Evolutionary conservation across 2,329 filamentous ascomycete genomes (phyloP), one percentile per base, ranked within the genome.

Genomic region (Neonectria hederae): DNA sequence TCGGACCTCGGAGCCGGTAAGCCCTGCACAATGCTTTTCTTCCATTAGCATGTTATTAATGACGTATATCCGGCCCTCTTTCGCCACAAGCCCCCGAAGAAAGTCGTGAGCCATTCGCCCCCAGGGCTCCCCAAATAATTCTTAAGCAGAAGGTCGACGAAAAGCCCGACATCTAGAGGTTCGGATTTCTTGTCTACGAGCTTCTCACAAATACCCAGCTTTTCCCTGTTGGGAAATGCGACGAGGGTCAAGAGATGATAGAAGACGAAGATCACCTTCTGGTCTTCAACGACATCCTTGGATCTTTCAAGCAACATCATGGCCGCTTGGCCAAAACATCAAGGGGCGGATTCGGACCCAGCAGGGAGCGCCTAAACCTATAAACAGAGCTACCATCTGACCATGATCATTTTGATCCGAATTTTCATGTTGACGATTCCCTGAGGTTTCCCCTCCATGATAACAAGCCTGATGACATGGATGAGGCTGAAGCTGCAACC

Each of bases 161-260:
- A 5, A 61, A 55, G 9, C 49, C 63, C 3, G 59, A 68, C 5
- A 56, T 66, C 1, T 69, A 62, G 66, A 69, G 65, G 32, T 68
- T 69, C 14, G 65, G 65, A 0, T 69, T 65, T 9, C 65, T 69
- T 17, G 19, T 68, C 1, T 68, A 53, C 17, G 66, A 68, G 17
- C 49, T 68, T 1, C 17, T 58, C 2, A 66, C 59, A 0, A 66
- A 63, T 3, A 30, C 65, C 0, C 62, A 48, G 7, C 62, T 69
- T 2, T 63, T 69, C n/a, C 53, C 48, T 5, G 38, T 45, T 54
- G 53, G 9, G 0, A 35, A 21, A 21, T 40, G 21, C 49, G 11
- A 30, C 28, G 5, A 14, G 24, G 56, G 17, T 30, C 6, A 19
- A 35, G 11, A 19, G 8, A 46, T 26, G 3, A 13, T 57, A 5